These are phyloP conservation scores for Clathrospora elynae DNA, from an alignment of 2,329 filamentous ascomycete genomes.

Conservation along the genomic window DNA sequence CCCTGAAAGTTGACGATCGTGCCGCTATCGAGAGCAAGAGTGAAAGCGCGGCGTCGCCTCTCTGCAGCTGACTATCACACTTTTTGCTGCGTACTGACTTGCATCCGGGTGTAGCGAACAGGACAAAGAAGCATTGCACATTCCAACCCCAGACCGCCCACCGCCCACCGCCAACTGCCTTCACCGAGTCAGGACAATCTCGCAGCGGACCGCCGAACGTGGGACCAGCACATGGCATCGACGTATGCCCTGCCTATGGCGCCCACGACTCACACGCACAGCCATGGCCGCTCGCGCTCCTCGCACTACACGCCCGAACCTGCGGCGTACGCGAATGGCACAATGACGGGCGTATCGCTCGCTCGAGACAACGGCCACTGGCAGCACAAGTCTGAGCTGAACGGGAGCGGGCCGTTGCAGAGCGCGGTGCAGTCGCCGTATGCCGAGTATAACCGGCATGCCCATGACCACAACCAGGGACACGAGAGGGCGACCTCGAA, in stretches of 20 bases:
- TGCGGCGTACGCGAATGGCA: constrained; percentile 27
- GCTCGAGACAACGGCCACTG: constrained; percentile 35
- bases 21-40: constrained; percentile 17
- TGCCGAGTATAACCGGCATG: constrained; percentile 32
- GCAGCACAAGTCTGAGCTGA: constrained; percentile 41
- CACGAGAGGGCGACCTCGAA: constrained; percentile 33
- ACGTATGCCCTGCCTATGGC: constrained; percentile 52
- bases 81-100: too few species aligned
- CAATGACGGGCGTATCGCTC: constrained; percentile 28
- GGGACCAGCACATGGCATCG: constrained; percentile 49
- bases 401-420: constrained; percentile 44
- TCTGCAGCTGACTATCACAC: constrained; percentile 5
- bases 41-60: constrained; percentile 16
- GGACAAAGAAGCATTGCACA: too few species aligned
- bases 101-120: too few species aligned
- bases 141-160: too few species aligned
- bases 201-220: constrained; percentile 23
- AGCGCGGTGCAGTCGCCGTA: constrained; percentile 39
- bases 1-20: constrained; percentile 27
- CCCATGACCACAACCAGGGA: constrained; percentile 29
- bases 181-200: constrained; percentile 25
- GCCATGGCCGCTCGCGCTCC: constrained; percentile 48
- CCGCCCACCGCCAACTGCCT: constrained; percentile 5
- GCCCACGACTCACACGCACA: constrained; percentile 39
- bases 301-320: constrained; percentile 43